Evolutionary conservation across 2,329 filamentous ascomycete species (phyloP), one percentile per base, ranked within the genome.

Genomic region (Cladosporium sp.): DNA sequence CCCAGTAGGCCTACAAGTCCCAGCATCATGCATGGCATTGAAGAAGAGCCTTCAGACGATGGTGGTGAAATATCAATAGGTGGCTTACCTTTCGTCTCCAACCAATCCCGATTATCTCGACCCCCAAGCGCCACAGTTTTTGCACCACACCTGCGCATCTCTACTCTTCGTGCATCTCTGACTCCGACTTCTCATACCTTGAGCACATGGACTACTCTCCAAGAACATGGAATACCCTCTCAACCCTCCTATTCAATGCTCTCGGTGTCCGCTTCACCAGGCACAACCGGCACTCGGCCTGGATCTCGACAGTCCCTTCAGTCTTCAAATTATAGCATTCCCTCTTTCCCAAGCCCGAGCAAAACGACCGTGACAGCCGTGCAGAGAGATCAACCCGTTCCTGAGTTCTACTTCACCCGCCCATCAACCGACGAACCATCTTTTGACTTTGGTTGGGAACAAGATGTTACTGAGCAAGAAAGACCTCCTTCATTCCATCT

Each of bases 171-270:
- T 35, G 67, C 69, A 30, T 70, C 69, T 0, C 53, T 73, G 36
- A 72, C 68, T 3, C 59, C 67, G 0, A 40, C 62, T 45, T 73
- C 71, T 12, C 66, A 71, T 0, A 67, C 64, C 1, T 52, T 72
- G 5, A 67, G 68, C 3, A 57, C 20, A 36, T 71, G 56, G 62
- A 60, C 62, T 12, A 59, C 59, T 2, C 70, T 63, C 32, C 59
- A 67, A 20, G 61, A 54, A 12, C 38, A 36, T 12, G 41, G 30
- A 1, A 15, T 35, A 2, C 38, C 48, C 3, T 53, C 52, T 8
- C 39, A 49, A 11, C 47, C 38, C 12, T 32, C 19, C 12, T 32
- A 55, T 35, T 36, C 42, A 3, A 22, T 38, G 33, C 33, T 42
- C n/a, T 43, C 40, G 5, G 12, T 27, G 5, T 39, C 39, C 5